Evolutionary conservation across 2,329 filamentous ascomycete species (phyloP), one percentile per base, ranked within the genome.

Genomic region (Stagonosporopsis cucurbitacearum): DNA sequence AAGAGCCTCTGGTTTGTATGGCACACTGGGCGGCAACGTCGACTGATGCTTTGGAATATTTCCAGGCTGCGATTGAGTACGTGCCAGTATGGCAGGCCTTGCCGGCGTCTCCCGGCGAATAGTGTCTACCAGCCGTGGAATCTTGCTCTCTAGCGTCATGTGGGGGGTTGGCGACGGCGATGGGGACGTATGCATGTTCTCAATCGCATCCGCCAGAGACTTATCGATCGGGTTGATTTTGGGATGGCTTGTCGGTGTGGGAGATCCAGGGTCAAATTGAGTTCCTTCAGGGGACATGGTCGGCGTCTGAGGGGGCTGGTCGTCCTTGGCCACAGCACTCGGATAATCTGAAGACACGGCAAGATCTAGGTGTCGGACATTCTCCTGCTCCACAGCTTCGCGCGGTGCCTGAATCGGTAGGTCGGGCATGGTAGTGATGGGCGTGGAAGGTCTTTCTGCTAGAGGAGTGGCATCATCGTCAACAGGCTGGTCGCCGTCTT

Each of bases 311-410:
- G 64, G 55, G 8, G 62, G 50, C 17, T 68, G 62, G 11, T 73
- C 69, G 9, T 67, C 66, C n/a, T 60, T 15, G 12, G 43, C 22
- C 25, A 58, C 33, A 22, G 39, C 63, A 4, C 69, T 67, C 7
- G 68, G 63, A 26, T 72, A 67, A 74, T 80, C 73, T 0, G 75
- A 72, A n/a, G 79, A 71, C 2, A 86, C 74, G 19, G 84, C 85
- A 42, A 88, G 78, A 70, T 89, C 86, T 9, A 88, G 77, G 71
- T 87, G 86, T 39, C 82, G 82, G 17, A 87, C 80, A 53, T 83
- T 81, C 45, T 87, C 80, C 36, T 81, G 78, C 42, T 82, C 77
- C 12, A 79, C 45, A 23, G 71, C 68, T 19, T 75, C 69, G 8
- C 72, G 60, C n/a, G 68, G 58, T 19, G 67, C 67, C 33, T 74